Percentiles rank a stretch among this genome's conserved stretches.
These are phyloP conservation scores for Metschnikowia henanensis DNA, from an alignment of 805 yeast species.

Conservation along the genomic window DNA sequence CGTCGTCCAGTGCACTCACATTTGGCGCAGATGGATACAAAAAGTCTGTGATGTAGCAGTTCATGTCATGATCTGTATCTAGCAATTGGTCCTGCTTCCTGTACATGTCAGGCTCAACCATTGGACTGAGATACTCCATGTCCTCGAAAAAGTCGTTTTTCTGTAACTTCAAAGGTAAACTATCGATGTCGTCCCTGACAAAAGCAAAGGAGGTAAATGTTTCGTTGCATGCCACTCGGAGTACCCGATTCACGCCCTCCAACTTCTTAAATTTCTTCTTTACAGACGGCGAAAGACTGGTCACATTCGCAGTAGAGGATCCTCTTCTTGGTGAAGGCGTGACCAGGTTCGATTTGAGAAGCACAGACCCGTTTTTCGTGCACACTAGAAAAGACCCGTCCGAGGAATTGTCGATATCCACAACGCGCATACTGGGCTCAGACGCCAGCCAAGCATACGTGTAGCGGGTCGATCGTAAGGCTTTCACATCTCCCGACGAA, in stretches of 20 bases:
- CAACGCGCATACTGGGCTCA: conserved; percentile 53
- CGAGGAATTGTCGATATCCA: conserved; percentile 64
- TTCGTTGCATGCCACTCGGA: conserved; percentile 64
- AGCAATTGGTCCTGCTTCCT: conserved; percentile 45
- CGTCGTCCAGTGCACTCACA: conserved; percentile 5
- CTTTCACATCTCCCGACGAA: conserved; percentile 24
- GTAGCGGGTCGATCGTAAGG: conserved; percentile 45
- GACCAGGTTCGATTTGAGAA: conserved; percentile 24
- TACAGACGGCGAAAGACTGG: conserved; percentile 20
- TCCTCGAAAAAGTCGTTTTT: conserved; percentile 51
- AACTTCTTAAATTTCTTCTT: conserved; percentile 54
- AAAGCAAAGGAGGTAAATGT: conserved; percentile 66
- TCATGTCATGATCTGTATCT: conserved; percentile 26
- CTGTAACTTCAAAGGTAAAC: conserved; percentile 54
- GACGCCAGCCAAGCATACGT: conserved; percentile 62
- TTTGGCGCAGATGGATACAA: conserved; percentile 22
- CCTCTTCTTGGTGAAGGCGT: conserved; percentile 24
- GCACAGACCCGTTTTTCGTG: conserved; percentile 70
- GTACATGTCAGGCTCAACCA: conserved; percentile 30
- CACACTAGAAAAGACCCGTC: conserved; percentile 72
- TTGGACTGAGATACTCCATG: conserved; percentile 54
- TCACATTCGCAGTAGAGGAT: conserved; percentile 30
- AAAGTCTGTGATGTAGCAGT: conserved; percentile 30
- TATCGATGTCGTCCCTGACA: conserved; percentile 59
- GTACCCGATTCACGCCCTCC: conserved; percentile 55